These are phyloP conservation scores for Secale cereale DNA, from an alignment of 176 grass and related monocot species.

Conservation along the genomic window DNA sequence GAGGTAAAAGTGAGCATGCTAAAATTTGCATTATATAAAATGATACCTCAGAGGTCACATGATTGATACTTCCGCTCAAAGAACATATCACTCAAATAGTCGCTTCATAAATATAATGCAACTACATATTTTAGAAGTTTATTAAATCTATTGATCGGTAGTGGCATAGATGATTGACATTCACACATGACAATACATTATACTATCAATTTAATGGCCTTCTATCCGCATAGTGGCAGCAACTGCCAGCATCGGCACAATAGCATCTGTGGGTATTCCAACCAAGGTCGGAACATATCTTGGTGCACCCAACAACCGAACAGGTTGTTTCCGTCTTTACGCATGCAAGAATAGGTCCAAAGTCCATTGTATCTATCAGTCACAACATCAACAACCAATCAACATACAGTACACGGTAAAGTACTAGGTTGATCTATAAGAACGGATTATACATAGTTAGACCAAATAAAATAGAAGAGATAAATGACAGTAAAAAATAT, in stretches of 20 bases:
- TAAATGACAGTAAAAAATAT: neutral
- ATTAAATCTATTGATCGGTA: neutral
- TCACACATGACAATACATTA: neutral
- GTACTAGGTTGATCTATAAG: neutral
- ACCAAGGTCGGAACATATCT: neutral
- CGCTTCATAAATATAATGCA: neutral
- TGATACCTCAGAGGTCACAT: neutral
- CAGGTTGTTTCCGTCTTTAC: neutral
- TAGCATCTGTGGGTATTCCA: neutral
- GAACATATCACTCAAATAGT: neutral
- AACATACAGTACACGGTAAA: neutral
- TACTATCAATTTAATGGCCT: neutral
- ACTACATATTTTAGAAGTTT: neutral
- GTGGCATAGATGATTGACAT: neutral
- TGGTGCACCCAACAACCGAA: neutral
- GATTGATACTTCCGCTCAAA: neutral
- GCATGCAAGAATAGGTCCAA: neutral
- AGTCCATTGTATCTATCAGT: neutral
- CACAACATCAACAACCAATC: neutral
- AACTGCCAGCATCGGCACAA: neutral
- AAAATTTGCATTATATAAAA: too few relatives aligned
- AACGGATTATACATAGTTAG: neutral
- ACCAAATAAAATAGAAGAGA: neutral
- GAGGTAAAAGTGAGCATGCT: too few relatives aligned
- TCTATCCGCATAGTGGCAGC: neutral